Percentiles rank a stretch among this genome's conserved stretches.
Conservation (phyloP, 2,329 filamentous ascomycete genomes). For the Daldinia sp. region DNA sequence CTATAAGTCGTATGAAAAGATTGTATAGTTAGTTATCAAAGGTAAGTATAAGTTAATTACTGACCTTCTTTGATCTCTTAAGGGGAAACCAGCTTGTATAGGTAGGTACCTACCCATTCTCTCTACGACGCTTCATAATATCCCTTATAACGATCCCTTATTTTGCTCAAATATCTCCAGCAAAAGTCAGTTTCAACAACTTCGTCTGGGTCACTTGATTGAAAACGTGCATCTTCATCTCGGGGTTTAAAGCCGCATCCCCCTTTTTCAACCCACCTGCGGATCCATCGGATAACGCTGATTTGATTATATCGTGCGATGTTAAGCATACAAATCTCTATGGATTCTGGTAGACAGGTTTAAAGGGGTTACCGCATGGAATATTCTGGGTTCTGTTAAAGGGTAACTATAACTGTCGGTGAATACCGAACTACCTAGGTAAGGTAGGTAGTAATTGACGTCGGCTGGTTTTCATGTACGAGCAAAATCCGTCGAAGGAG, state of each 20-base stretch:
- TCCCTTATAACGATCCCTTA: not conserved
- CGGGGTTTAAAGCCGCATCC: not conserved
- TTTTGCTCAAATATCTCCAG: not conserved
- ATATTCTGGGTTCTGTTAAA: no score
- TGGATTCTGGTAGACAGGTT: not conserved
- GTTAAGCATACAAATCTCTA: not conserved
- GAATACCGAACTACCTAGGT: no score
- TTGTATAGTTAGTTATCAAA: no score
- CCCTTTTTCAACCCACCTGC: not conserved
- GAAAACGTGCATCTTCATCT: conserved; percentile 2
- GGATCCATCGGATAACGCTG: not conserved
- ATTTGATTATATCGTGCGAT: not conserved
- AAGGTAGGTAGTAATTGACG: not conserved
- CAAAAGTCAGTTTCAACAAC: not conserved
- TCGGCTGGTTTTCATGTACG: not conserved
- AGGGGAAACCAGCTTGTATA: no score
- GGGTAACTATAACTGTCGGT: no score
- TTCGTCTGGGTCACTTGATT: not conserved
- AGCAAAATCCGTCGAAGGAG: not conserved
- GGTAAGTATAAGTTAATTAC: not conserved
- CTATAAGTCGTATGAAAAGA: no score
- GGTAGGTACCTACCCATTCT: no score
- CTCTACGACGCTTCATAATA: not conserved
- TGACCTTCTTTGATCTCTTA: not conserved
- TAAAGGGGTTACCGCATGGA: not conserved